phyloP scores from a whole-genome alignment of 306 rosid genomes.

The Senna tora region DNA sequence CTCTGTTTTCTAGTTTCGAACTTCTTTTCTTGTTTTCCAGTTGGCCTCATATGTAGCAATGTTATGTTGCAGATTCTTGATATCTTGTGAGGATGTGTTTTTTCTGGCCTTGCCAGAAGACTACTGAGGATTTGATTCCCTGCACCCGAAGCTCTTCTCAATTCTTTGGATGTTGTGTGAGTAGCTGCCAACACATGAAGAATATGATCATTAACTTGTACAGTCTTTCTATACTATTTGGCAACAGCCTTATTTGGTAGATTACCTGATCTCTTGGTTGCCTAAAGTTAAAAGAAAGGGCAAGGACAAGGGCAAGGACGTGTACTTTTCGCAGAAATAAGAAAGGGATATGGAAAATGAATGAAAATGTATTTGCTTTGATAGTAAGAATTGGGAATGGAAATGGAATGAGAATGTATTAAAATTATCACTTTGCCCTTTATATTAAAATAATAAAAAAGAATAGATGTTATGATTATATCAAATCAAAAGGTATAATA shows the following conservation, averaged over 20 bases:
- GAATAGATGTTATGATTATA: no score
- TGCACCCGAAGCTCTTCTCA: slow-evolving; percentile 28
- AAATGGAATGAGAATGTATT: no score
- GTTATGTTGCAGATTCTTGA: slow-evolving; percentile 78
- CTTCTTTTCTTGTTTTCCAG: slow-evolving; percentile 17
- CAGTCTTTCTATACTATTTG: background rate
- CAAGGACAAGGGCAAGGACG: no score
- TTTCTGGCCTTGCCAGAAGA: slow-evolving; percentile 32
- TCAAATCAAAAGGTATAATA: no score
- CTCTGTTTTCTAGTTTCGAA: background rate
- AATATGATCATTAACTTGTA: background rate
- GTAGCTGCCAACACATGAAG: background rate
- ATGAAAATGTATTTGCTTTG: no score
- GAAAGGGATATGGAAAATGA: no score
- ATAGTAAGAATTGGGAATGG: no score
- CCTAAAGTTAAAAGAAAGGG: background rate
- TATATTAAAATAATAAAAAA: no score
- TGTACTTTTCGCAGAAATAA: no score
- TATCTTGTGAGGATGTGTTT: slow-evolving; percentile 58
- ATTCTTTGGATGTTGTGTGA: slow-evolving; percentile 20
- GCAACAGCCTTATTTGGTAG: slow-evolving; percentile 2
- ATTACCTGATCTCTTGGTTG: background rate
- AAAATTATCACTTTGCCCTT: no score
- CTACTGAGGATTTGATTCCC: slow-evolving; percentile 37
- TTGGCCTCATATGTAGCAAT: slow-evolving; percentile 33